These are phyloP conservation scores for Tuctoria greenei DNA, from an alignment of 176 grass and related monocot genomes.

Conservation along the genomic window DNA sequence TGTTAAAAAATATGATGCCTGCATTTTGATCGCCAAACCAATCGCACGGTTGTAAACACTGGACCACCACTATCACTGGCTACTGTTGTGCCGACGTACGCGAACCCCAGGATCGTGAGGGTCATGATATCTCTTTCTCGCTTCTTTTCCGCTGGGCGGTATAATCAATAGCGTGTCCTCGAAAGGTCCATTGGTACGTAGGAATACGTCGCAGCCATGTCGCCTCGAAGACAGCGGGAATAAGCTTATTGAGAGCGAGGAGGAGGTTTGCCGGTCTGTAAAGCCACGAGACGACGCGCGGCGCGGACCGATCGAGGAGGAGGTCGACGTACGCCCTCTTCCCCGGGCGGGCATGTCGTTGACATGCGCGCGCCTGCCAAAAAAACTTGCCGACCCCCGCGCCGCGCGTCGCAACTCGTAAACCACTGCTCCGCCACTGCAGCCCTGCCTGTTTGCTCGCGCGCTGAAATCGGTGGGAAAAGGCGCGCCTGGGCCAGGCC, in stretches of 20 bases:
- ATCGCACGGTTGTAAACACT: not conserved
- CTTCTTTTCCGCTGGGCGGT: not conserved
- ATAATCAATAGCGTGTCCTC: not conserved
- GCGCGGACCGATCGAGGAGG: not conserved
- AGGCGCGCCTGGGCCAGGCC: not conserved
- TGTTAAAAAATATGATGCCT: not conserved
- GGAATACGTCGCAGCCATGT: not conserved
- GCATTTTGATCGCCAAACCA: not conserved
- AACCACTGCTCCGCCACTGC: constrained; percentile 20
- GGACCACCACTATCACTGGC: too few species aligned
- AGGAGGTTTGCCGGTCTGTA: constrained; percentile 30
- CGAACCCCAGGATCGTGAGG: too few species aligned
- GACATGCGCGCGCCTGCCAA: constrained; percentile 32
- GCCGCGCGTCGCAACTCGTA: constrained; percentile 29
- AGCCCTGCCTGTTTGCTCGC: not conserved
- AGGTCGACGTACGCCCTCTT: not conserved
- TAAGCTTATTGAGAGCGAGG: not conserved
- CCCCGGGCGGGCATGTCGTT: constrained; percentile 43
- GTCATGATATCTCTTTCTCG: not conserved
- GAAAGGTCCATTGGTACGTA: not conserved
- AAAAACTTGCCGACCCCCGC: constrained; percentile 8
- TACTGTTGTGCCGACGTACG: too few species aligned
- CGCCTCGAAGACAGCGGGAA: constrained; percentile 44
- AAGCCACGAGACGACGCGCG: constrained; percentile 14
- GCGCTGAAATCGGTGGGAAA: not conserved